Evolutionary conservation across 2,329 filamentous ascomycete species (phyloP), one percentile per base, ranked within the genome.

Genomic region (Sclerotiophoma versabilis): DNA sequence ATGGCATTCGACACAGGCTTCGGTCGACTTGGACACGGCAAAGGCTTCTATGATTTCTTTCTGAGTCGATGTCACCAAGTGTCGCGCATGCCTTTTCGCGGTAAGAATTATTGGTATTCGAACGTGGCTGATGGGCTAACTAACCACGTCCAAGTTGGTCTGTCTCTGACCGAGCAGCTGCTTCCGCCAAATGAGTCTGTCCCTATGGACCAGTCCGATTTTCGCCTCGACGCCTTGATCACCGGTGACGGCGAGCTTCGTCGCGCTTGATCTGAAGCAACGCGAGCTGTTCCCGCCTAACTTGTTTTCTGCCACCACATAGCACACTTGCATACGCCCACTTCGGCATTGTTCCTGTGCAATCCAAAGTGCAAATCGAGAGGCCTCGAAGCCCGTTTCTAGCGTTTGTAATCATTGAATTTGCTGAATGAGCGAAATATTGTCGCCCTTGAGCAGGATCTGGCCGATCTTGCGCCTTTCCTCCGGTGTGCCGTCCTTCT

Each of bases 41-140:
- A 92, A 75, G 95, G 95, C 26, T 99, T 96, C 78, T 99, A 99
- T 80, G 95, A 99, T 79, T 90, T 87, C 75, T 99, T 96, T 75
- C 78, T 99, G 71, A 85, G 88, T 68, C 86, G 88, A 64, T 96
- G 93, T 83, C 73, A 82, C 75, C 74, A 75, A 62, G 69, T 66
- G 60, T 73, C 74, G 75, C 65, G 64, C 61, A 84, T 83, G 78
- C 84, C 83, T 64, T 81, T 83, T 77, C 81, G 87, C 65, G 83
- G 85, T 87, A 77, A 78, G 81, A 73, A 68, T 59, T 57, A 67
- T 54, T 69, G 59, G 36, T 60, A 63, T 70, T 65, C 57, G 38
- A 57, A 60, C 69, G 63, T 50, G 56, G 58, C 57, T 65, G 62
- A 58, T 62, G 61, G 66, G 66, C 65, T 74, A 68, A 73, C 66